Evolutionary conservation across 768 basidiomycete species (phyloP).

Genomic region (Fomitopsis serialis): DNA sequence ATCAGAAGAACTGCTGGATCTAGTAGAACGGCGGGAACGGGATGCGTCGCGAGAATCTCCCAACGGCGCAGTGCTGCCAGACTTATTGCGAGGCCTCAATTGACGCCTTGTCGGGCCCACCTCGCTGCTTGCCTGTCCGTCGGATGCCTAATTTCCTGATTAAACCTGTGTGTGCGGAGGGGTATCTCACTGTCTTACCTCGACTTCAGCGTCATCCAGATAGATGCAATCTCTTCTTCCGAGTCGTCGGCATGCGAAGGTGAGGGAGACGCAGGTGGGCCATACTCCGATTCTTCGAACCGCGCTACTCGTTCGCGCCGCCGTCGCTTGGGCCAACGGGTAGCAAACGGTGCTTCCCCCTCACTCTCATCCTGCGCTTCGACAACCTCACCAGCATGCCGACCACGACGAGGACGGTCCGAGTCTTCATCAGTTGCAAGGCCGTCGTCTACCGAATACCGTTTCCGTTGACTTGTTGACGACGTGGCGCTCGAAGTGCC

Average conservation of each 20-base stretch:
- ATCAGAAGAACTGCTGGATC: slow-evolving; percentile 11
- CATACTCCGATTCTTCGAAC: not conserved
- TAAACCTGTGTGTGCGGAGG: not conserved
- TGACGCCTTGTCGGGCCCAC: not conserved
- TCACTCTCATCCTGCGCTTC: not conserved
- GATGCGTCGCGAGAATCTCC: not conserved
- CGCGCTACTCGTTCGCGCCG: not conserved
- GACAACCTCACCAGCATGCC: no score
- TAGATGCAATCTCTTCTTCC: slow-evolving; percentile 8
- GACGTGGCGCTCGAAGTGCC: no score
- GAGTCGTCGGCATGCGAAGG: not conserved
- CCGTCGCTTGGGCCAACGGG: not conserved
- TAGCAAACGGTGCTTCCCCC: not conserved
- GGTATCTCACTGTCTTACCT: not conserved
- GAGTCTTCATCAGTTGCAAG: no score
- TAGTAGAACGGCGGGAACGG: slow-evolving; percentile 11
- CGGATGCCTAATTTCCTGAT: not conserved
- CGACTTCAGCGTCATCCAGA: not conserved
- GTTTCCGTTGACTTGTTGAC: no score
- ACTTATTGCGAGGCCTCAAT: slow-evolving; percentile 2
- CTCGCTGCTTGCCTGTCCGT: not conserved
- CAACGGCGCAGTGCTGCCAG: slow-evolving; percentile 2
- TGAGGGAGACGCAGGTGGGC: not conserved
- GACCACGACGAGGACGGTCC: no score
- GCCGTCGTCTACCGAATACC: no score